These are phyloP conservation scores for Zoysia japonica DNA, from an alignment of 176 grass and related monocot species.

Conservation along the genomic window DNA sequence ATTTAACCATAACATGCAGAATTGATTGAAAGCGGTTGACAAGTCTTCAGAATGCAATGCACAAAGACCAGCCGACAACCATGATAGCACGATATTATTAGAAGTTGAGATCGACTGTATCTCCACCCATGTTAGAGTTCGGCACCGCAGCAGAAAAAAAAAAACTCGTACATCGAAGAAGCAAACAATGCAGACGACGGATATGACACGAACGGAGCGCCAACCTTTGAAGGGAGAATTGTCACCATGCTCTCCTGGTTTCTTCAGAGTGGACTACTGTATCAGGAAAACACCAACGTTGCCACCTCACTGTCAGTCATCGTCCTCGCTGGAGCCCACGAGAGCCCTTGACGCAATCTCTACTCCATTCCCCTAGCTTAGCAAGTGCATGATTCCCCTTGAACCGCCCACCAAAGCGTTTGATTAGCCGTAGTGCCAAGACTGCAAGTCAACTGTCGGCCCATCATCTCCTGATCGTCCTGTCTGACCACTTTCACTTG, in stretches of 20 bases:
- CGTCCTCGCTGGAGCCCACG: conserved; percentile 4
- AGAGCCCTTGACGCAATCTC: conserved; percentile 6
- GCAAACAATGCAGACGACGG: neutral
- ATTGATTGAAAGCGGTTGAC: neutral
- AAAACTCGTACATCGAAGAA: neutral
- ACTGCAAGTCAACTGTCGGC: conserved; percentile 10
- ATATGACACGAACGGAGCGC: neutral
- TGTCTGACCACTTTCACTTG: conserved; percentile 26
- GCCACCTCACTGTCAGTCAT: neutral
- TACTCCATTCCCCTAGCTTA: neutral
- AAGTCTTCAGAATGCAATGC: neutral
- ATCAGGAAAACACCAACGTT: conserved; percentile 9
- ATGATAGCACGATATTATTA: neutral
- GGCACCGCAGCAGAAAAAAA: neutral
- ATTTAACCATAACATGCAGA: neutral
- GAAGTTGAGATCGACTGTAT: neutral
- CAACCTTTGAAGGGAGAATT: neutral
- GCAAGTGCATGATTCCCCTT: neutral
- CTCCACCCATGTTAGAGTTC: neutral
- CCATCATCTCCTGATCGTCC: neutral
- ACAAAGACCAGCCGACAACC: neutral
- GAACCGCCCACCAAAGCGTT: neutral
- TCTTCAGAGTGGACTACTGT: neutral
- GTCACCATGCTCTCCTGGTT: neutral
- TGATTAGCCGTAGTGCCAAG: neutral